phyloP scores from a whole-genome alignment of 371 early-diverging fungal species.

The Syncephalastrum contaminatum region DNA sequence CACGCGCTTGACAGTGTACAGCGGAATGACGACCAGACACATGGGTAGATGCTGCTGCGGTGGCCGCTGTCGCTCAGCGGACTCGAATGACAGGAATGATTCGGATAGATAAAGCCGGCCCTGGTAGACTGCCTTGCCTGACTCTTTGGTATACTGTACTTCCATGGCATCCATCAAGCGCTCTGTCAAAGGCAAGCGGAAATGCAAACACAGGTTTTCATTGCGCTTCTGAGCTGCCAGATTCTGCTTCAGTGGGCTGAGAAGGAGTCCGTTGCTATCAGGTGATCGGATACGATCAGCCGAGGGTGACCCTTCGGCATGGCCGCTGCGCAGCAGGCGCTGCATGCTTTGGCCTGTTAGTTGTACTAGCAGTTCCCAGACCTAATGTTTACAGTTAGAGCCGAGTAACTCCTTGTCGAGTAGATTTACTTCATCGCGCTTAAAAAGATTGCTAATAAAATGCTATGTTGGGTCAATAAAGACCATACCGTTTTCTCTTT shows the following conservation, averaged over 20 bases:
- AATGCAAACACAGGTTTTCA: slow-evolving; percentile 65
- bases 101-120: slow-evolving; percentile 84
- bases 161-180: slow-evolving; percentile 57
- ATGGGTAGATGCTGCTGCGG: slow-evolving; percentile 45
- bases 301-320: neutral
- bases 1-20: slow-evolving; percentile 87
- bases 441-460: slow-evolving; percentile 91
- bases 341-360: slow-evolving; percentile 85
- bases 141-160: slow-evolving; percentile 46
- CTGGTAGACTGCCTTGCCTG: slow-evolving; percentile 7
- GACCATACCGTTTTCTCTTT: neutral
- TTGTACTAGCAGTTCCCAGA: slow-evolving; percentile 89
- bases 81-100: slow-evolving; percentile 78
- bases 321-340: slow-evolving; percentile 63
- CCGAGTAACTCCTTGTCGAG: neutral
- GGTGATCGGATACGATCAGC: slow-evolving; percentile 7
- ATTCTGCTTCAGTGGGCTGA: slow-evolving; percentile 53
- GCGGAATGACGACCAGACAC: slow-evolving; percentile 79
- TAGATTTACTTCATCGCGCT: slow-evolving; percentile 73
- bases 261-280: slow-evolving; percentile 20
- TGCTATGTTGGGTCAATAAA: slow-evolving; percentile 43
- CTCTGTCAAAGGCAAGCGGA: slow-evolving; percentile 70
- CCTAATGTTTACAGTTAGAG: slow-evolving; percentile 25
- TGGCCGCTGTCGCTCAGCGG: slow-evolving; percentile 49
- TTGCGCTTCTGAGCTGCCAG: slow-evolving; percentile 78